Evolutionary conservation across 2,329 filamentous ascomycete species (phyloP).

Genomic region (Zelopaecilomyces penicillatus): DNA sequence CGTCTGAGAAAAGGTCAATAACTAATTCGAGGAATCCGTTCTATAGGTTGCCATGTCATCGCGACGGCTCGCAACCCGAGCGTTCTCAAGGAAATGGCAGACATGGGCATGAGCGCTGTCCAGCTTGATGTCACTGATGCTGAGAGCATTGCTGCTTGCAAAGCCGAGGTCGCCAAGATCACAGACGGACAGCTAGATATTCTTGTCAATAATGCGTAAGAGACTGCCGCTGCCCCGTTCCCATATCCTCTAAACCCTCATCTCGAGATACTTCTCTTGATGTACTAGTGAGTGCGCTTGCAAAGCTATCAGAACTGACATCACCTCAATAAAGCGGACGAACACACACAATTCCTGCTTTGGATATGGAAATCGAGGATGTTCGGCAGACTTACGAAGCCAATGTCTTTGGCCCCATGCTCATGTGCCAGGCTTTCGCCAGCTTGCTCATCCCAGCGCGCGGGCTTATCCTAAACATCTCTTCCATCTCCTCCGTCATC

Average conservation of each 20-base stretch:
- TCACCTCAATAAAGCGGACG: conserved; percentile 30
- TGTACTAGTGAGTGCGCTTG: background rate
- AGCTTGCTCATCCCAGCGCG: conserved; percentile 40
- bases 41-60: conserved; percentile 39
- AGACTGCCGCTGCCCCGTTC: conserved; percentile 8
- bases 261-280: background rate
- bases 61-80: conserved; percentile 45
- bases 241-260: background rate
- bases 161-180: conserved; percentile 36
- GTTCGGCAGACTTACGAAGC: conserved; percentile 47
- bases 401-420: conserved; percentile 51
- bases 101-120: conserved; percentile 40
- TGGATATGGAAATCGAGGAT: conserved; percentile 43
- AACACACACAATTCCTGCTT: conserved; percentile 42
- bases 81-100: conserved; percentile 37
- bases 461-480: conserved; percentile 48
- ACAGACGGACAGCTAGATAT: conserved; percentile 48
- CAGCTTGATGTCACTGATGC: conserved; percentile 45
- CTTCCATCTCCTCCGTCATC: conserved; percentile 40
- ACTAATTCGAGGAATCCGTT: background rate
- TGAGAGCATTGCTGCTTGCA: conserved; percentile 41
- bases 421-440: conserved; percentile 43
- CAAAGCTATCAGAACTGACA: background rate
- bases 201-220: conserved; percentile 51
- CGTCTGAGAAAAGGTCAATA: no score